Evolutionary conservation across 2,329 filamentous ascomycete species (phyloP), one percentile per base, ranked within the genome.

Genomic region (Colletotrichum higginsianum): DNA sequence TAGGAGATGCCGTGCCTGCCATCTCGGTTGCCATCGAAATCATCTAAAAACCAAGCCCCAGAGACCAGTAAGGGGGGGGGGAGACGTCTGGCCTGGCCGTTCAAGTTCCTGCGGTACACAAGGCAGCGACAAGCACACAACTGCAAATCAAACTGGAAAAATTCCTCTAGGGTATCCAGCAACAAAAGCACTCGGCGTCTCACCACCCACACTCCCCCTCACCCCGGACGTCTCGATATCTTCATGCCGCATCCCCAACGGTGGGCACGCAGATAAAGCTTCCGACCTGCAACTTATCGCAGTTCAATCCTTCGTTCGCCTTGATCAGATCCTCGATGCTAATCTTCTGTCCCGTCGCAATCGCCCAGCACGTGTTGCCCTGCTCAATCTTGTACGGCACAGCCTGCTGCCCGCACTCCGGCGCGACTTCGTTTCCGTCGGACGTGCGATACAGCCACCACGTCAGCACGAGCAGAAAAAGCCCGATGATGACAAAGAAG

Each of bases 311-410:
- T 23, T 78, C 60, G 67, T 90, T 90, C 47, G 82, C 75, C 30
- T 76, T 77, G 71, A 86, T n/a, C 40, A 90, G 75, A 23, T 83
- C 82, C 16, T 86, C 84, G 26, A 89, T 79, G 52, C 78, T 79
- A 66, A 86, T 70, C n/a, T 80, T 80, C 68, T 81, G 77, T 42
- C 74, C 77, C 67, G 88, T 75, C 1, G 84, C 86, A 76, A 90
- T 83, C 7, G 77, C 83, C 86, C 86, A 89, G 77, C 88, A 89
- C 9, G 86, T 87, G 72, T 90, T 86, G 6, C 85, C 86, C 9
- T 79, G 63, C 61, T 80, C 74, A 53, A 90, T 79, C 47, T 79
- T 78, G 75, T 88, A 84, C 8, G 73, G 68, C 40, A 74, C 58
- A 46, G 53, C 73, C 68, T 66, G 71, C 30, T 56, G 64, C 23